Percentiles rank a stretch among this genome's conserved stretches.
Evolutionary conservation across 2,329 filamentous ascomycete species (phyloP).

Genomic region (Aspergillus thermomutatus): DNA sequence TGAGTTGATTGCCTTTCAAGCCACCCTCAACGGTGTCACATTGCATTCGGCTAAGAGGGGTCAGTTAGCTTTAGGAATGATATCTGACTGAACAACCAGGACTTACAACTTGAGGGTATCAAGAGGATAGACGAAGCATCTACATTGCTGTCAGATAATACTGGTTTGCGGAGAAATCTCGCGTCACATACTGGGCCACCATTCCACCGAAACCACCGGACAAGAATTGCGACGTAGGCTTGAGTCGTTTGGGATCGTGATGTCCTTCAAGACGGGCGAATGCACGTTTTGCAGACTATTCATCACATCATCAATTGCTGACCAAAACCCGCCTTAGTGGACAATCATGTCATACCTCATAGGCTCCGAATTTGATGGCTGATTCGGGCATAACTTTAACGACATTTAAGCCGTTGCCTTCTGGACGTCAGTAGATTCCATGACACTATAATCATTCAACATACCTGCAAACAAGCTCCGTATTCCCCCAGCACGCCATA

Average conservation of each 20-base stretch:
- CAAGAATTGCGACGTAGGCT: constrained; percentile 81
- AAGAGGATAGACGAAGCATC: constrained; percentile 89
- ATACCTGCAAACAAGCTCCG: constrained; percentile 89
- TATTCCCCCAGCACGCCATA: constrained; percentile 83
- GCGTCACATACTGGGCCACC: constrained; percentile 73
- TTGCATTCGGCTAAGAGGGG: constrained; percentile 69
- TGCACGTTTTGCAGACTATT: constrained; percentile 75
- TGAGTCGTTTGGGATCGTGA: constrained; percentile 73
- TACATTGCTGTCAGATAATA: constrained; percentile 33
- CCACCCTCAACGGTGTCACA: constrained; percentile 89
- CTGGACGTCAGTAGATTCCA: constrained; percentile 16
- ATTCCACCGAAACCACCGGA: constrained; percentile 90
- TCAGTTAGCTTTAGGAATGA: constrained; percentile 6
- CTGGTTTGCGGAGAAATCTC: constrained; percentile 1
- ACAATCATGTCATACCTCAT: constrained; percentile 59
- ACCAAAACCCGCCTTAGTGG: background rate
- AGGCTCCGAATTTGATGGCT: constrained; percentile 96
- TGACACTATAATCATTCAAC: constrained; percentile 24
- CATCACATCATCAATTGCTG: constrained; percentile 13
- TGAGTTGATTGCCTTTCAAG: constrained; percentile 75
- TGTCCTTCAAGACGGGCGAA: constrained; percentile 87
- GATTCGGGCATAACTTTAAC: constrained; percentile 99
- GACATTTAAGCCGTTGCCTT: constrained; percentile 94
- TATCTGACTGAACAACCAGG: background rate
- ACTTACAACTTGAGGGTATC: constrained; percentile 64